These are phyloP conservation scores for Candida verbasci DNA, from an alignment of 805 yeast species.

Conservation along the genomic window DNA sequence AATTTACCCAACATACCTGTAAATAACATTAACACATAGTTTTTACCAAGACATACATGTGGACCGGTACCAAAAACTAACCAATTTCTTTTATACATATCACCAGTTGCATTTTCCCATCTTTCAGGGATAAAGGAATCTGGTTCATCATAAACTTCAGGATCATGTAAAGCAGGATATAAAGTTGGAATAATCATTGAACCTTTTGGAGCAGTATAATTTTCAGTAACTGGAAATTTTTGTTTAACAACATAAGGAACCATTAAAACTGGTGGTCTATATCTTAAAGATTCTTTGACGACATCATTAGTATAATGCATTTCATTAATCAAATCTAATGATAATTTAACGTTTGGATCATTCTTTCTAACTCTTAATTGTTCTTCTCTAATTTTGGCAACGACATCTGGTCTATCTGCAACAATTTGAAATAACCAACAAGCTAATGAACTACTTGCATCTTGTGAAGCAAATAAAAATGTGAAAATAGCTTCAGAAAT, in stretches of 20 bases:
- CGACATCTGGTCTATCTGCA: constrained; percentile 92
- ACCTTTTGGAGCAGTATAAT: constrained; percentile 93
- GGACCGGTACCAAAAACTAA: constrained; percentile 97
- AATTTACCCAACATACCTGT: constrained; percentile 91
- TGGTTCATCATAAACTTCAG: constrained; percentile 92
- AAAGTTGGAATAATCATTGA: constrained; percentile 94
- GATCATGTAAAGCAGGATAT: constrained; percentile 95
- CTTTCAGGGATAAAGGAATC: constrained; percentile 94
- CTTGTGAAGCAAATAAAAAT: constrained; percentile 95
- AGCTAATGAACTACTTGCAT: constrained; percentile 94
- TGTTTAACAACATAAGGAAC: constrained; percentile 94
- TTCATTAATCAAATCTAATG: constrained; percentile 70
- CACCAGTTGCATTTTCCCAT: constrained; percentile 84
- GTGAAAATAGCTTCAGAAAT: constrained; percentile 96
- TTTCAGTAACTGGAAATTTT: constrained; percentile 74
- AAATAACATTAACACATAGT: constrained; percentile 86
- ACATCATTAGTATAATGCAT: constrained; percentile 90
- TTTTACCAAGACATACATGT: constrained; percentile 93
- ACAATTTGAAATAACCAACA: constrained; percentile 97
- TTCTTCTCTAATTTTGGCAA: constrained; percentile 83
- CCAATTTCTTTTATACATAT: constrained; percentile 83
- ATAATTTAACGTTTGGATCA: constrained; percentile 59
- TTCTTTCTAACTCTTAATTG: constrained; percentile 79
- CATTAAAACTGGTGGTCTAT: constrained; percentile 97
- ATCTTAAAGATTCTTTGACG: constrained; percentile 87